A percentile compares a stretch with the other conserved stretches of the same genome.
Evolutionary conservation across 805 yeast genomes (phyloP).

Genomic region (Barnettozyma sucrosica): DNA sequence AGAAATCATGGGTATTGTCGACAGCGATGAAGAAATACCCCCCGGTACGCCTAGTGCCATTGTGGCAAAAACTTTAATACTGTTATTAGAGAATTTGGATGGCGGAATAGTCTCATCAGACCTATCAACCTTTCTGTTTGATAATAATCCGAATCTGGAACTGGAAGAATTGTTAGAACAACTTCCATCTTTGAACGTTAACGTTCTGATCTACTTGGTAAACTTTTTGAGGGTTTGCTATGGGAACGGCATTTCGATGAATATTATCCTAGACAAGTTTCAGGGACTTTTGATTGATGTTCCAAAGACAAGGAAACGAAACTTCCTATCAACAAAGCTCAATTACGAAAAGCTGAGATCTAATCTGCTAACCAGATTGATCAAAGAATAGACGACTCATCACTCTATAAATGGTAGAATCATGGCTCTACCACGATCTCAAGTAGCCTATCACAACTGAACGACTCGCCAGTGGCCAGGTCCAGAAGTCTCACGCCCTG

Average conservation of each 20-base stretch:
- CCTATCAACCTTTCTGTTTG: slow-evolving; percentile 23
- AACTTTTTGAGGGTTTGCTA: slow-evolving; percentile 33
- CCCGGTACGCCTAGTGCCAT: slow-evolving; percentile 21
- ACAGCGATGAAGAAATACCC: slow-evolving; percentile 20
- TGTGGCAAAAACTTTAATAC: slow-evolving; percentile 24
- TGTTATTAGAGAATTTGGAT: slow-evolving; percentile 30
- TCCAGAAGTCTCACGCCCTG: slow-evolving; percentile 66
- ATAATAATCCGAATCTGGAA: slow-evolving; percentile 23
- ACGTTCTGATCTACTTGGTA: slow-evolving; percentile 34
- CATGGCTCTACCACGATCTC: slow-evolving; percentile 47
- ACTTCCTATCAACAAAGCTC: slow-evolving; percentile 18
- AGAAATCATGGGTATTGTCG: slow-evolving; percentile 18
- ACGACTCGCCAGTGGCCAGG: slow-evolving; percentile 54
- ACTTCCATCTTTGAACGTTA: slow-evolving; percentile 36
- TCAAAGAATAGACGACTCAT: slow-evolving; percentile 11
- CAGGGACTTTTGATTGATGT: slow-evolving; percentile 27
- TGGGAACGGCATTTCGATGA: slow-evolving; percentile 19
- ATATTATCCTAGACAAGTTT: slow-evolving; percentile 23
- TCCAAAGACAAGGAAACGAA: slow-evolving; percentile 28
- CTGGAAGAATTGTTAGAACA: slow-evolving; percentile 32
- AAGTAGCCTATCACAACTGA: slow-evolving; percentile 63
- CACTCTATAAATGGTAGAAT: background rate
- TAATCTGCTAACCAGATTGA: slow-evolving; percentile 27
- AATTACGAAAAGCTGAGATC: slow-evolving; percentile 27
- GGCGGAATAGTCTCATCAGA: slow-evolving; percentile 37